phyloP scores from a whole-genome alignment of 495 filamentous ascomycete genomes.

The Xylaria acuta region DNA sequence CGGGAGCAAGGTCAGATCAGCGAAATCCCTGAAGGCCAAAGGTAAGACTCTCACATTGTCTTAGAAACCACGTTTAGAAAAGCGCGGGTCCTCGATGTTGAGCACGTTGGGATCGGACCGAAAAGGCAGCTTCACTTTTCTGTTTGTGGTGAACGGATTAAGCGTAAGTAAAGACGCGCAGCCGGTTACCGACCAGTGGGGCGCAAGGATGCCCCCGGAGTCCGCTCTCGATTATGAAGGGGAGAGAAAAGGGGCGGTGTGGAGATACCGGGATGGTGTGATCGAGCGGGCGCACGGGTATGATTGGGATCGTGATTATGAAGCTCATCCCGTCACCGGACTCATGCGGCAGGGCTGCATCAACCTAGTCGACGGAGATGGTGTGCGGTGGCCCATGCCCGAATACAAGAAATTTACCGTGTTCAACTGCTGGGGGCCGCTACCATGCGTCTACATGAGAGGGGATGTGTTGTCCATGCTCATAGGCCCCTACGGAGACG shows the following conservation, averaged over 20 bases:
- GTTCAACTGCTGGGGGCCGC: constrained; percentile 43
- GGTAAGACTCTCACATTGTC: background rate
- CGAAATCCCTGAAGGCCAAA: background rate
- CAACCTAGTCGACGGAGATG: background rate
- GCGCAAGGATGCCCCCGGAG: constrained; percentile 37
- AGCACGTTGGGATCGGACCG: background rate
- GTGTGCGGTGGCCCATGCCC: background rate
- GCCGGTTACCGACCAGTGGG: constrained; percentile 33
- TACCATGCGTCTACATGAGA: constrained; percentile 39
- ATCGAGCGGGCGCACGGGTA: constrained; percentile 32
- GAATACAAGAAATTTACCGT: constrained; percentile 27
- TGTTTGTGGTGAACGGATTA: constrained; percentile 47
- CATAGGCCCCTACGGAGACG: constrained; percentile 16
- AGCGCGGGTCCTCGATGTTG: background rate
- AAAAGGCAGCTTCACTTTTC: constrained; percentile 31
- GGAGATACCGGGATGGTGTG: constrained; percentile 36
- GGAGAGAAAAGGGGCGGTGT: constrained; percentile 33
- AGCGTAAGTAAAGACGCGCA: constrained; percentile 20
- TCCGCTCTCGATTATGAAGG: constrained; percentile 19
- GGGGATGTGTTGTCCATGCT: constrained; percentile 34
- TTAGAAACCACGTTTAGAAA: background rate
- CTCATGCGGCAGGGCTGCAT: constrained; percentile 27
- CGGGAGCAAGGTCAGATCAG: background rate
- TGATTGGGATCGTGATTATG: constrained; percentile 24
- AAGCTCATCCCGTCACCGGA: background rate